Evolutionary conservation across 139 green algal species (phyloP), one percentile per base, ranked within the genome.

Genomic region (Penium margaritaceum): DNA sequence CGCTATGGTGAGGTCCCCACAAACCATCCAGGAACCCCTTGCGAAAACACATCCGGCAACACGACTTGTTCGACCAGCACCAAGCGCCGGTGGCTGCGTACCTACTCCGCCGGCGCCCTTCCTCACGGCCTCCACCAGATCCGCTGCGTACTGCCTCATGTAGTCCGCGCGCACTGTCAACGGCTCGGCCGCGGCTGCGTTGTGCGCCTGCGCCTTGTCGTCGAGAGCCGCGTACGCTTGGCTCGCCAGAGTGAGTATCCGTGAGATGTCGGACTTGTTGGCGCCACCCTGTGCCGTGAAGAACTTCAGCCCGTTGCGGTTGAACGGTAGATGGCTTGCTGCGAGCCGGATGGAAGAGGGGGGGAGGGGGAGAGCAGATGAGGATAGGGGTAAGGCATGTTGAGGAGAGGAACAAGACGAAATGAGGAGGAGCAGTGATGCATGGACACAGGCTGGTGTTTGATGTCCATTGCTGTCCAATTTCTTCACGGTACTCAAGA

Each of bases 261-360:
- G 41, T 4, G 83, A 81, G 63, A 97, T 95, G 65, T 96, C 89
- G 0, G 43, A 41, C 81, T 96, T 97, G 34, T 90, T 89, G 21
- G 94, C 43, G 0, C 89, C 88, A 3, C 88, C 89, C 34, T 83
- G 72, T 14, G 64, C 61, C 1, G 82, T 89, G 81, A 90, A 90
- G 35, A 87, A 84, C 70, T 85, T 87, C 29, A 85, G 64, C 0
- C 88, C 89, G 70, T 94, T 97, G 61, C 88, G 82, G 72, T 96
- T 93, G 67, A 84, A 88, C 1, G 84, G 84, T 6, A 83, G 62
- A 66, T 84, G 74, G 58, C 70, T 77, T 24, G 70, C 70, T 77
- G 70, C 0, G 21, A 33, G 54, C 15, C 5, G n/a, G n/a, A 29
- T 67, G 19, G 32, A 21, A 60, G 33, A 43, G 43, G 44, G 30